These are phyloP conservation scores for Blastobotrys terrestris DNA, from an alignment of 805 yeast species.

Conservation along the genomic window DNA sequence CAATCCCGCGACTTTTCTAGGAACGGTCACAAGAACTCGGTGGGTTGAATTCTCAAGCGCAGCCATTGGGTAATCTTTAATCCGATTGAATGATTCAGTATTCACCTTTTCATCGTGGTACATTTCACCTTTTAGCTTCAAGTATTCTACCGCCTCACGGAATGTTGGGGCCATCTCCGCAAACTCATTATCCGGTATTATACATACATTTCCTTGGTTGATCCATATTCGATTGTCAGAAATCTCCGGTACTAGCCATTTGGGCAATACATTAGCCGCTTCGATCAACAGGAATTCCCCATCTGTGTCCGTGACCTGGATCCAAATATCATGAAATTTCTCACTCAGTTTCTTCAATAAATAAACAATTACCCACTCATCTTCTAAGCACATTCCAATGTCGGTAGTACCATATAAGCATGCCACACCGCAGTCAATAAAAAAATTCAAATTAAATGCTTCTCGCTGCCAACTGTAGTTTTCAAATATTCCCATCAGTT, in stretches of 20 bases:
- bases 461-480: slow-evolving; percentile 25
- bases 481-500: slow-evolving; percentile 2
- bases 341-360: slow-evolving; percentile 19
- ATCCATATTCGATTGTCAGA: slow-evolving; percentile 28
- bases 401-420: slow-evolving; percentile 23
- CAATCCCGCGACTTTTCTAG: slow-evolving; percentile 22
- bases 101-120: neutral
- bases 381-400: slow-evolving; percentile 29
- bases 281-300: slow-evolving; percentile 53
- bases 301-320: slow-evolving; percentile 40
- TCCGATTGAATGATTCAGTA: slow-evolving; percentile 6
- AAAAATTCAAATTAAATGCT: slow-evolving; percentile 14
- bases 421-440: slow-evolving; percentile 9
- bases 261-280: slow-evolving; percentile 41
- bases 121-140: neutral
- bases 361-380: slow-evolving; percentile 29
- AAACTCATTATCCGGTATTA: slow-evolving; percentile 15
- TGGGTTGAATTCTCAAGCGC: slow-evolving; percentile 16
- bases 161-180: neutral
- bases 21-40: slow-evolving; percentile 17
- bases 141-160: slow-evolving; percentile 6
- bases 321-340: slow-evolving; percentile 12
- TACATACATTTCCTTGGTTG: slow-evolving; percentile 16
- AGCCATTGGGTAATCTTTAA: slow-evolving; percentile 13
- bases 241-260: slow-evolving; percentile 42